Percentiles rank a stretch among this genome's conserved stretches.
Evolutionary conservation across 371 early-diverging fungal species (phyloP).

Genomic region (Mortierella sp.): DNA sequence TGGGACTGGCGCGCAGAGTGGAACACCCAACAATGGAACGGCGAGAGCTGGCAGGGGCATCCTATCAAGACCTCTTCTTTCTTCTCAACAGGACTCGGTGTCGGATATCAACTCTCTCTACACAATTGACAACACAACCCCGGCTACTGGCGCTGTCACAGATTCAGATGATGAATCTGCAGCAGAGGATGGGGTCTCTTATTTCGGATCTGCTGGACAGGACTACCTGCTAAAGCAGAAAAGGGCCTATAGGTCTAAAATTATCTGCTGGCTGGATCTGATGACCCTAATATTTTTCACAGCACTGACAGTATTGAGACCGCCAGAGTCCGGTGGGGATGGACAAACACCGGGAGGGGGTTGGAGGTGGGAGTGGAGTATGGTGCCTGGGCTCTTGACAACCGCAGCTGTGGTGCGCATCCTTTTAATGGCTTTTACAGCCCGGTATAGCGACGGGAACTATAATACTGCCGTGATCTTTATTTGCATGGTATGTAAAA

Average conservation of each 20-base stretch:
- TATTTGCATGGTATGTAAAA: constrained; percentile 37
- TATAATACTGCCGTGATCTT: constrained; percentile 49
- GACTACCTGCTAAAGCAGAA: constrained; percentile 50
- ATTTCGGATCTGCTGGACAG: constrained; percentile 52
- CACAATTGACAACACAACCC: constrained; percentile 28
- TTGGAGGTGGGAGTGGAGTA: constrained; percentile 34
- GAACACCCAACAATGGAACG: background rate
- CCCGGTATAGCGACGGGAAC: constrained; percentile 50
- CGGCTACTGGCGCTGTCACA: background rate
- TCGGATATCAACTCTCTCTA: constrained; percentile 45
- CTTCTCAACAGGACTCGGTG: constrained; percentile 8
- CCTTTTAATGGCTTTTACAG: constrained; percentile 38
- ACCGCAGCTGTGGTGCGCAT: constrained; percentile 28
- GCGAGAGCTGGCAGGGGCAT: constrained; percentile 6
- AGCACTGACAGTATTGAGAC: background rate
- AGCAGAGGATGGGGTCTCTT: constrained; percentile 30
- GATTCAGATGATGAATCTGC: constrained; percentile 8
- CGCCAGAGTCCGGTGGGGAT: constrained; percentile 4
- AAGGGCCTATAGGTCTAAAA: constrained; percentile 22
- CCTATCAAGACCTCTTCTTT: constrained; percentile 10
- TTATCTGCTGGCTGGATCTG: constrained; percentile 33
- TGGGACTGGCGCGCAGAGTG: background rate
- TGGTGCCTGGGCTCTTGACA: constrained; percentile 31
- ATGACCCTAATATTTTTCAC: constrained; percentile 15
- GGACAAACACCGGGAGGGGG: background rate